Base-by-base conservation (phyloP, 1,139 yeast species). In the Diutina rugosa region DNA sequence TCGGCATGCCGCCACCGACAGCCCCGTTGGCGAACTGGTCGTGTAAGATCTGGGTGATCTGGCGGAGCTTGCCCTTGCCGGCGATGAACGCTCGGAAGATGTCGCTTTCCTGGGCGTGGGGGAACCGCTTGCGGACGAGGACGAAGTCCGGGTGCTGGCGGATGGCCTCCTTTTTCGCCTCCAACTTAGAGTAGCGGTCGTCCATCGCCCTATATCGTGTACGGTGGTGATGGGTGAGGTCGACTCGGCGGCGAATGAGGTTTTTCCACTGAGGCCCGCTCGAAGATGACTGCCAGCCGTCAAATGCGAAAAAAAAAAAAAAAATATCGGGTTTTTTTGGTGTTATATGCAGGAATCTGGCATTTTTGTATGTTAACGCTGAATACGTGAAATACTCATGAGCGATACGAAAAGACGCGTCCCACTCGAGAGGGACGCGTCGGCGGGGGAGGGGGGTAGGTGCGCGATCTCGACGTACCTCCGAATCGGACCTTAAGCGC, bases 61-160 rank as follows among this genome's bases (percentile, higher is more conserved):
- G 77, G 58, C 83, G 73, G 41, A 83, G 66, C 58, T 83, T 78
- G 10, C 83, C 82, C 55, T 81, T 78, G 48, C 82, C 84, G 44
- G 80, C 77, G 55, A 80, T 83, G 64, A 83, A 81, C 1, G 85
- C 86, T 55, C 81, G 81, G 60, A 81, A 78, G 46, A 85, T 76
- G 59, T 82, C 78, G 44, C 81, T 74, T 54, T 76, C 79, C 26
- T 71, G 68, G 28, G 81, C 65, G 54, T 77, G 71, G 54, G 76
- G 76, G 64, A 78, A 82, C 57, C 76, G 65, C 56, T 73, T 76
- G 59, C 72, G 76, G 59, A 80, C 76, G 65, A 77, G 74, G 57
- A 73, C 80, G 65, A 76, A 78, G 70, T 78, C 76, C 58, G 70
- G 67, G 62, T 76, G 54, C 28, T 26, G 26, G 21, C 54, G 32